These are phyloP conservation scores for Camptophora hylomeconis DNA, from an alignment of 2,329 filamentous ascomycete genomes.

Conservation along the genomic window DNA sequence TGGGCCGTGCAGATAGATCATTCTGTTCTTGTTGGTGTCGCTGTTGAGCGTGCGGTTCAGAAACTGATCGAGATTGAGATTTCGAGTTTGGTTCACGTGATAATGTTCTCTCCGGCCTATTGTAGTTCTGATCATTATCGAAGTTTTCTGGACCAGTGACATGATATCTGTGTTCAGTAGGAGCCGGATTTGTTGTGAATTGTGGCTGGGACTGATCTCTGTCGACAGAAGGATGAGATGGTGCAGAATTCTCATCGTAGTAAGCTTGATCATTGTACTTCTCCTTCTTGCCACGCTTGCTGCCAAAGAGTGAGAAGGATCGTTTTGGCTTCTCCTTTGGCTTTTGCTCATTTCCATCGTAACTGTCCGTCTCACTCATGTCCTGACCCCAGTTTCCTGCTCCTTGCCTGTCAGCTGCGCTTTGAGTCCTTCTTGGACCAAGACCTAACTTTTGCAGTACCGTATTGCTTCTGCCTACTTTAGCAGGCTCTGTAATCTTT, in stretches of 20 bases:
- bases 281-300: slow-evolving; percentile 9
- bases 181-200: not conserved
- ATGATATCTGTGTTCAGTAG: slow-evolving; percentile 1
- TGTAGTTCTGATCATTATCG: not conserved
- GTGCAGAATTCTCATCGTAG: slow-evolving; percentile 5
- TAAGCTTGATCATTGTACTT: slow-evolving; percentile 10
- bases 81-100: not conserved
- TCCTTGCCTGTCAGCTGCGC: slow-evolving; percentile 12
- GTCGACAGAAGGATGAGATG: too few relatives aligned
- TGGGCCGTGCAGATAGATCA: too few relatives aligned
- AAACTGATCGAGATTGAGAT: not conserved
- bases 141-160: slow-evolving; percentile 1
- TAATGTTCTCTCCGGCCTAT: too few relatives aligned
- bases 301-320: slow-evolving; percentile 15
- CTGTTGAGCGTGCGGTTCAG: slow-evolving; percentile 1
- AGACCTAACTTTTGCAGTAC: slow-evolving; percentile 15
- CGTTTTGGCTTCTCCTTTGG: slow-evolving; percentile 7
- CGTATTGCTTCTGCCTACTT: slow-evolving; percentile 11
- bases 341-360: slow-evolving; percentile 10
- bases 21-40: not conserved
- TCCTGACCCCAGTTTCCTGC: slow-evolving; percentile 18
- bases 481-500: slow-evolving; percentile 12
- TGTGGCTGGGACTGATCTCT: not conserved
- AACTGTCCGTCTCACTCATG: slow-evolving; percentile 17
- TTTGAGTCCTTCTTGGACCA: slow-evolving; percentile 10